These are phyloP conservation scores for Diaporthe humulicola DNA, from an alignment of 2,329 filamentous ascomycete genomes.

Conservation along the genomic window DNA sequence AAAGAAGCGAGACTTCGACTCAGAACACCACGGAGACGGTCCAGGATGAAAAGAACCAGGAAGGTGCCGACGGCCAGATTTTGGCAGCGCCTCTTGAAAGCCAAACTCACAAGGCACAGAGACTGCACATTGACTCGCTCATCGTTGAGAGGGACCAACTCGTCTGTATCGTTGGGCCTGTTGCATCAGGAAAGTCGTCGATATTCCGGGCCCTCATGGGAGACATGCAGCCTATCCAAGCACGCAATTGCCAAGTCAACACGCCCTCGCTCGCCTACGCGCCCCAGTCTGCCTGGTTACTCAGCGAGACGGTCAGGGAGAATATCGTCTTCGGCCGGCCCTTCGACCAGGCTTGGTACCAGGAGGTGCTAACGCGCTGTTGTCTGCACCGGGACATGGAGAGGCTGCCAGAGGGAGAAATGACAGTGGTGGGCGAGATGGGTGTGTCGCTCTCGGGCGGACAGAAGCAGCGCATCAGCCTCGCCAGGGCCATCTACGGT, in stretches of 20 bases:
- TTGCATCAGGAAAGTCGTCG: conserved; percentile 45
- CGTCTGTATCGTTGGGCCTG: conserved; percentile 42
- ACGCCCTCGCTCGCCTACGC: conserved; percentile 35
- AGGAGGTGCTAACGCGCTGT: conserved; percentile 74
- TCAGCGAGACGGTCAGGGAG: conserved; percentile 52
- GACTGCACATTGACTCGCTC: conserved; percentile 35
- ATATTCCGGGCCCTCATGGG: conserved; percentile 44
- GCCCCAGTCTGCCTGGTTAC: conserved; percentile 39
- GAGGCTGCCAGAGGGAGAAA: conserved; percentile 53
- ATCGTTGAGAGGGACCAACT: conserved; percentile 35
- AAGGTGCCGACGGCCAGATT: not conserved
- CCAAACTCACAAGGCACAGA: conserved; percentile 14
- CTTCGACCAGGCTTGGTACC: conserved; percentile 70
- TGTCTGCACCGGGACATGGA: conserved; percentile 70
- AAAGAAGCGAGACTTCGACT: conserved; percentile 31
- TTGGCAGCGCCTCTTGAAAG: not conserved
- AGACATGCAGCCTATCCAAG: conserved; percentile 44
- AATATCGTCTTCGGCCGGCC: conserved; percentile 75
- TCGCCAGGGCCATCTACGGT: conserved; percentile 41
- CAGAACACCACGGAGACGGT: conserved; percentile 21
- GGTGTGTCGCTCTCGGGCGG: conserved; percentile 43
- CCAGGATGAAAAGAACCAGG: not conserved
- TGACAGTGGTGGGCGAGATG: conserved; percentile 42
- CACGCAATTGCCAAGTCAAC: conserved; percentile 40
- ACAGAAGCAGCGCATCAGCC: conserved; percentile 43